Conservation (phyloP, 2,329 filamentous ascomycete species). For the Aspergillus thermomutatus region DNA sequence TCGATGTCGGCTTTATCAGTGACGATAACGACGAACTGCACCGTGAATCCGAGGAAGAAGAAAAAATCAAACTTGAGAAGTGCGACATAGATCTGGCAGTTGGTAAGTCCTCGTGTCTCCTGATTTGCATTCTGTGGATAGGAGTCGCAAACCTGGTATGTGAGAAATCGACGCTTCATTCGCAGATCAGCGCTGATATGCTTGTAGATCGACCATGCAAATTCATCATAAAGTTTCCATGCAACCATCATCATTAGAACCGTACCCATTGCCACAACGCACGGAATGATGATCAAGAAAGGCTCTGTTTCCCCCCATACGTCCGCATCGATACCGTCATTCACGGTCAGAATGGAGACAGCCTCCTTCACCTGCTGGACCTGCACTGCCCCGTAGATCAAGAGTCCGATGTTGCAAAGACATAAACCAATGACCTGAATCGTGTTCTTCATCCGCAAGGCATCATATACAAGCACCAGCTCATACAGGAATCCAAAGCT, state of each 20-base stretch:
- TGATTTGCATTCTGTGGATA: background rate
- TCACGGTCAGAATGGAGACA: conserved; percentile 51
- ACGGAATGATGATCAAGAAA: conserved; percentile 80
- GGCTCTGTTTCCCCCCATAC: conserved; percentile 71
- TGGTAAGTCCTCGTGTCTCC: conserved; percentile 12
- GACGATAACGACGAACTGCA: conserved; percentile 95
- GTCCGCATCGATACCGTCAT: conserved; percentile 45
- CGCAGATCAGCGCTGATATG: conserved; percentile 95
- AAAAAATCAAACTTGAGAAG: conserved; percentile 99
- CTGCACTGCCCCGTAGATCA: conserved; percentile 91
- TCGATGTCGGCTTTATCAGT: conserved; percentile 67
- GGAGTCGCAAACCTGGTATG: conserved; percentile 74
- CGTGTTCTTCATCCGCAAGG: conserved; percentile 90
- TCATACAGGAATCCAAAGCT: conserved; percentile 97
- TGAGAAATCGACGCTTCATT: conserved; percentile 94
- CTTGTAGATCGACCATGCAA: conserved; percentile 99
- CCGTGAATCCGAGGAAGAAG: conserved; percentile 98
- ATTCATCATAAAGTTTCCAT: conserved; percentile 97
- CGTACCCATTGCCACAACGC: conserved; percentile 74
- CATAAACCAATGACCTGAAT: conserved; percentile 97
- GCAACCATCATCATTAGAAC: conserved; percentile 71
- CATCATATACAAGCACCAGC: conserved; percentile 86
- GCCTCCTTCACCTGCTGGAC: conserved; percentile 84
- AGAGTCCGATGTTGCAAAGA: conserved; percentile 83
- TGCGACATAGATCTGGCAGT: conserved; percentile 83